Evolutionary conservation across 2,329 filamentous ascomycete genomes (phyloP).

Genomic region (Aspergillus calidoustus): DNA sequence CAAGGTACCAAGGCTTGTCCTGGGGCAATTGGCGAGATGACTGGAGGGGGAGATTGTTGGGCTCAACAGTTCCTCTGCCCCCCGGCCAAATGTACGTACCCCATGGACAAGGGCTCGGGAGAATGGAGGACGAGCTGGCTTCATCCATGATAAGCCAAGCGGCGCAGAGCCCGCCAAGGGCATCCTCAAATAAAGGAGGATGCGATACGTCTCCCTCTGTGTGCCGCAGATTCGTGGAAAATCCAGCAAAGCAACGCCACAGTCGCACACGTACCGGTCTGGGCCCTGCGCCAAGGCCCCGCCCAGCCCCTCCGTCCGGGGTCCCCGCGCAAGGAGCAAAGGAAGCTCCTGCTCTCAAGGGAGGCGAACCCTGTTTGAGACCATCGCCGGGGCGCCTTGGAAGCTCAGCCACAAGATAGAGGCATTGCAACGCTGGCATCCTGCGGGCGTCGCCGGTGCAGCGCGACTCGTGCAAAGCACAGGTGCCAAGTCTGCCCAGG

Average conservation of each 20-base stretch:
- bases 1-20: not conserved
- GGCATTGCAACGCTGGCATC: conserved; percentile 1
- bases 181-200: not conserved
- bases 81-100: not conserved
- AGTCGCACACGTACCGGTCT: not conserved
- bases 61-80: not conserved
- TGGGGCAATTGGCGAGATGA: not conserved
- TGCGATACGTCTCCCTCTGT: not conserved
- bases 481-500: not conserved
- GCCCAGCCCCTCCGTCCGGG: conserved; percentile 1
- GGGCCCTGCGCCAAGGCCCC: not conserved
- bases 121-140: not conserved
- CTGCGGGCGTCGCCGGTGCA: not conserved
- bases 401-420: conserved; percentile 5
- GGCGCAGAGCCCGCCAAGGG: not conserved
- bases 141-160: not conserved
- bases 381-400: not conserved
- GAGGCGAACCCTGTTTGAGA: not conserved
- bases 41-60: not conserved
- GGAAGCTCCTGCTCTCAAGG: not conserved
- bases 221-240: not conserved
- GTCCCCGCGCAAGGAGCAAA: conserved; percentile 3
- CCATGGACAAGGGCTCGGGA: not conserved
- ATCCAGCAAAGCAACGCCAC: not conserved
- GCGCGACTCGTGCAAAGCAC: not conserved